Base-by-base conservation (phyloP, 805 yeast species). In the Ogataea angusta region DNA sequence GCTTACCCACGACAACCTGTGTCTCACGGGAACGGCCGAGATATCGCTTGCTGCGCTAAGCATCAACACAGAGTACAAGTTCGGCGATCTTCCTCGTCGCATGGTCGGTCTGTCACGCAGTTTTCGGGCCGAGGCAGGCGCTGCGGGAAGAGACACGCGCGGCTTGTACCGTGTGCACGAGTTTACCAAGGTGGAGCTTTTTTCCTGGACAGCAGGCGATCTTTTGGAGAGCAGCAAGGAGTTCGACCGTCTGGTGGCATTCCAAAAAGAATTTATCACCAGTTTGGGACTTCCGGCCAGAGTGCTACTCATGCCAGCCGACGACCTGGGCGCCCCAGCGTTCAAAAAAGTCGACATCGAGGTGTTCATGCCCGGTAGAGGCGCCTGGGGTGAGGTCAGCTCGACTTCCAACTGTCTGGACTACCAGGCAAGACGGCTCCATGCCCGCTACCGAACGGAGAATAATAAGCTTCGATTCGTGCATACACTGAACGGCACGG, bases 301-400 rank as follows among this genome's bases (percentile, higher is more conserved):
- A 47, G 85, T 91, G 17, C 67, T 93, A 19, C 78, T 85, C 46
- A 88, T 93, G 89, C 97, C 97, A 0, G 79, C 82, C 18, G 78
- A 84, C 47, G 99, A 93, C 59, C 66, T 93, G 38, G 99, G 99
- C 0, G 82, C 95, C 0, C 96, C 99, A 1, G 98, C 98, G 0
- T 78, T 73, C 62, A 82, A 85, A 56, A 93, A 93, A 60, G 87
- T 80, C 58, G 99, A 93, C 53, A 86, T 90, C 42, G 99, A 93
- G 63, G 96, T 90, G 0, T 87, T 95, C 89, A 91, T 93, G 98
- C 98, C 98, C 0, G 97, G 98, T 2, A 76, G 96, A 53, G 90
- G 87, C 1, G 38, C 57, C 13, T 91, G 95, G 87, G 99, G 99
- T 4, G 99, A 93, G 59, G 71, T 93, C 23, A 80, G 95, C 1